Conservation (phyloP, 257 asterid species). For the Prunella vulgaris region DNA sequence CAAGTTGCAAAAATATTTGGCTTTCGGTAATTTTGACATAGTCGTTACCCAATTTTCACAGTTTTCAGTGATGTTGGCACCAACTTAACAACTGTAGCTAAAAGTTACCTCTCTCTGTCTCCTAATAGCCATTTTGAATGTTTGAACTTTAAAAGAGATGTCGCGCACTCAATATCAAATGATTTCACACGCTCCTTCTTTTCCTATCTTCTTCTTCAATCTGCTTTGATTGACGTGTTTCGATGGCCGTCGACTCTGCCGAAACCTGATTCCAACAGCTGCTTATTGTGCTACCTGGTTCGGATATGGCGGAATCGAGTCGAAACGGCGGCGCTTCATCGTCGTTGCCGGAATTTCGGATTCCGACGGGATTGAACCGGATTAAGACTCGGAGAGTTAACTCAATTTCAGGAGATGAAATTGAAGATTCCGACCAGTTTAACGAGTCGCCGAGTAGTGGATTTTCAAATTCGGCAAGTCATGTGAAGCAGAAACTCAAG, state of each 20-base stretch:
- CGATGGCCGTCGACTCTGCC: background rate
- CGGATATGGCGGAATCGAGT: conserved; percentile 52
- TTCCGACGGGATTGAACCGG: conserved; percentile 92
- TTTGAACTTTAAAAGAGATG: background rate
- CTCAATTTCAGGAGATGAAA: conserved; percentile 35
- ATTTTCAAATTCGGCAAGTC: conserved; percentile 35
- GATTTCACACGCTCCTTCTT: conserved; percentile 15
- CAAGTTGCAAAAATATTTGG: background rate
- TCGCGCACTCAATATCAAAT: conserved; percentile 29
- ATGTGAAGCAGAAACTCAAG: conserved; percentile 48
- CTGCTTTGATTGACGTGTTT: conserved; percentile 8
- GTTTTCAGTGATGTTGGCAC: background rate
- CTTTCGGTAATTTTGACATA: background rate
- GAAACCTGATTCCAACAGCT: background rate
- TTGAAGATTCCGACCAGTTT: conserved; percentile 39
- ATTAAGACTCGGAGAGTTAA: conserved; percentile 70
- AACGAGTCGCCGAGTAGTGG: conserved; percentile 49
- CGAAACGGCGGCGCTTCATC: conserved; percentile 42
- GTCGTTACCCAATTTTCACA: background rate
- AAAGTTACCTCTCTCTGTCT: background rate
- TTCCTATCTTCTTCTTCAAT: background rate
- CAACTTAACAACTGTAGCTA: background rate
- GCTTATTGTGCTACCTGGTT: conserved; percentile 1
- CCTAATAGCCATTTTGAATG: background rate
- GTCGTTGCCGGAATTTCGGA: conserved; percentile 42